Evolutionary conservation across 1,139 yeast genomes (phyloP), one percentile per base, ranked within the genome.

Genomic region (Nakaseomyces uthaithaninus): DNA sequence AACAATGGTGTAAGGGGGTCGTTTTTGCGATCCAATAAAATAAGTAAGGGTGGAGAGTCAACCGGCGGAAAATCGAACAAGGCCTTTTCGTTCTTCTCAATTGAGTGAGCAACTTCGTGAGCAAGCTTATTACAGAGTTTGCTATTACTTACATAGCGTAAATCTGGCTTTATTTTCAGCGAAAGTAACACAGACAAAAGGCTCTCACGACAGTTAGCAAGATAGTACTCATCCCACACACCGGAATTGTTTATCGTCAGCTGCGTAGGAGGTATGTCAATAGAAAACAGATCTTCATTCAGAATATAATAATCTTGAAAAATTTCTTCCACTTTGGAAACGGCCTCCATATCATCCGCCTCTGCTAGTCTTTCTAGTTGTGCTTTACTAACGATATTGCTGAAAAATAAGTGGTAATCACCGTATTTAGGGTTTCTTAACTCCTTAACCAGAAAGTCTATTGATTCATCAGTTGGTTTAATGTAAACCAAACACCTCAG

Each of bases 1-100:
- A 91, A 64, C 35, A 91, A 67, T 1, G 99, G 97, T 0, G 99
- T 91, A 23, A 89, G 69, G 1, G 97, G 96, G 60, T 91, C 99
- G 54, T 77, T 80, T 45, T 78, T 75, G 40, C 99, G 69, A 62
- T 91, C 98, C 37, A 91, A 59, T 1, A 91, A 65, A n/a, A 93
- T 60, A 37, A 93, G 63, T 14, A 84, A 58, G 1, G 97, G 94
- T 1, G 91, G 77, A 0, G 78, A 65, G 54, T 85, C 95, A 38
- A 68, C 65, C 36, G 57, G 55, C 20, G 75, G 72, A 57, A 80
- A 73, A 50, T 84, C 94, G 60, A 86, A 86, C 31, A 89, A 60
- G 0, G 59, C 68, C 43, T 72, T 71, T 41, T 75, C 70, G 48
- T 75, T 74, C 36, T 79, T 71, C 43, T 74, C 71, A 45, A 80